These are phyloP conservation scores for Mangifera indica DNA, from an alignment of 345 rosid species.

Conservation along the genomic window DNA sequence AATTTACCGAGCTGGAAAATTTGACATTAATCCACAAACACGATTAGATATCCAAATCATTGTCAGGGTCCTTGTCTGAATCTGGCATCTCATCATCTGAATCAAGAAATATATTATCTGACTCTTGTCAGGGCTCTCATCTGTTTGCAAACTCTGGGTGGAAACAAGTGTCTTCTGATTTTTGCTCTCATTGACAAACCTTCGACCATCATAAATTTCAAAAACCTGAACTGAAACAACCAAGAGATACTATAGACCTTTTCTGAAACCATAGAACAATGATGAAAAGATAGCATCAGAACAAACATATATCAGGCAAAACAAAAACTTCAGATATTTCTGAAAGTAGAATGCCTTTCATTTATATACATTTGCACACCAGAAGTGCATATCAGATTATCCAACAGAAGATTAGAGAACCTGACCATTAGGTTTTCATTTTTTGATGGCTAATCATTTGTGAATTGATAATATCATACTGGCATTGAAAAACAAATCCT, in stretches of 20 bases:
- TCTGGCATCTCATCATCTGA: constrained; percentile 95
- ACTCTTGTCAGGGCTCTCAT: constrained; percentile 42
- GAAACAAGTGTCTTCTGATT: constrained; percentile 27
- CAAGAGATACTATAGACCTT: constrained; percentile 63
- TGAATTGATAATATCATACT: neutral
- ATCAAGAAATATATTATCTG: constrained; percentile 89
- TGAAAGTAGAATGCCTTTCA: neutral
- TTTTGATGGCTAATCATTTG: no score
- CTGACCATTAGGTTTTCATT: neutral
- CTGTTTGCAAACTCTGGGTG: constrained; percentile 29
- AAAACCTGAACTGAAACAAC: constrained; percentile 76
- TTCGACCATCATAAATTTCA: constrained; percentile 84
- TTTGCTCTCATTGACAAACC: constrained; percentile 45
- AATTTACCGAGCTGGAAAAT: constrained; percentile 2
- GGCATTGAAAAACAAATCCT: neutral
- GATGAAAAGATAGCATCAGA: constrained; percentile 17
- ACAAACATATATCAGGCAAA: neutral
- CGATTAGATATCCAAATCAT: constrained; percentile 78
- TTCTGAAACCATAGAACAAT: constrained; percentile 43
- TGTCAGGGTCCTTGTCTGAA: constrained; percentile 96
- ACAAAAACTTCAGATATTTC: constrained; percentile 5
- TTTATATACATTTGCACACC: neutral
- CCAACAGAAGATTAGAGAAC: neutral
- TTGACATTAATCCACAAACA: neutral
- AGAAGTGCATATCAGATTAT: neutral